A percentile compares a stretch with the other conserved stretches of the same genome.
Evolutionary conservation across 768 basidiomycete species (phyloP).

Genomic region (Ephemerocybe angulata): DNA sequence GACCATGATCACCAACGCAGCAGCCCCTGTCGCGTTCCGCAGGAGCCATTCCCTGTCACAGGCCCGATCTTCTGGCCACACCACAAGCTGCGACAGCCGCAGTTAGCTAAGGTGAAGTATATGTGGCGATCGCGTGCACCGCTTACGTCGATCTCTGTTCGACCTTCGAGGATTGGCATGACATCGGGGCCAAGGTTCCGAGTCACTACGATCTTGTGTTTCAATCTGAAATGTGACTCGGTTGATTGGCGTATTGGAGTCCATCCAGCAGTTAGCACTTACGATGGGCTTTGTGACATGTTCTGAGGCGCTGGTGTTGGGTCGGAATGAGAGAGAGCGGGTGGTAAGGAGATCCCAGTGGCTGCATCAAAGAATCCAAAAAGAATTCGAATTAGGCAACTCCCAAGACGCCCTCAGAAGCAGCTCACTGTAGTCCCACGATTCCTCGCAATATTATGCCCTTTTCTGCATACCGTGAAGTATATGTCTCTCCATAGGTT

Average conservation of each 20-base stretch:
- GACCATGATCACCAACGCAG: conserved; percentile 61
- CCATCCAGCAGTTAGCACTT: background rate
- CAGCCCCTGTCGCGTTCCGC: conserved; percentile 62
- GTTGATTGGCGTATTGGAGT: background rate
- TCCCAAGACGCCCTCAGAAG: too few species aligned
- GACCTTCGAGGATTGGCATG: conserved; percentile 52
- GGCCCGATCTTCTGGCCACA: conserved; percentile 49
- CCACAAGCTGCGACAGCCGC: conserved; percentile 27
- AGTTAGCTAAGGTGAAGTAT: background rate
- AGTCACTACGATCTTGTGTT: conserved; percentile 50
- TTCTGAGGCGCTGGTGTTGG: too few species aligned
- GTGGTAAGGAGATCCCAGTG: too few species aligned
- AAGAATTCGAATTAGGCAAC: too few species aligned
- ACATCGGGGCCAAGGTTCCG: conserved; percentile 61
- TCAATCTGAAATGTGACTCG: background rate
- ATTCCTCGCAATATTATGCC: too few species aligned
- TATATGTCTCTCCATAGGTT: too few species aligned
- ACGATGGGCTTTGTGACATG: background rate
- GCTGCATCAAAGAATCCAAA: too few species aligned
- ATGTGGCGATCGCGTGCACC: conserved; percentile 5
- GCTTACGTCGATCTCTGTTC: conserved; percentile 52
- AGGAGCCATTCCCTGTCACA: conserved; percentile 71
- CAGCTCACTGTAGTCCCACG: too few species aligned
- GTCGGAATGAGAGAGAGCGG: too few species aligned
- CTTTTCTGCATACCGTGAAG: too few species aligned